Base-by-base conservation (phyloP, 1,284 basidiomycete genomes). In the Athelia sp. region DNA sequence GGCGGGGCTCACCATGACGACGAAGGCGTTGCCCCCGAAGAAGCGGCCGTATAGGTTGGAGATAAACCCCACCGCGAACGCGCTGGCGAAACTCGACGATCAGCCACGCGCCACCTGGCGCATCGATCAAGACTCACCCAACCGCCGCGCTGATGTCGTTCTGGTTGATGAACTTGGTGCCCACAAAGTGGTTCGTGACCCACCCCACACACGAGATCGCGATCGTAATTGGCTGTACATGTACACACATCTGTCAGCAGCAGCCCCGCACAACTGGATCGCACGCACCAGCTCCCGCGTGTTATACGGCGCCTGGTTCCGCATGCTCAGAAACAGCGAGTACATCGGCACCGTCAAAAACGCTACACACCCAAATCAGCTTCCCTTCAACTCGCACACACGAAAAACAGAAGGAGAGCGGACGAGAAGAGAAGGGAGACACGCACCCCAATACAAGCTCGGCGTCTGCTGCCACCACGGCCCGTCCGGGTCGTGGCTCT, bases 31-130 rank as follows among this genome's bases (percentile, higher is more conserved):
- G 1, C 88, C 87, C 29, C 78, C 74, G 63, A 89, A 87, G 66
- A 93, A 78, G 38, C 89, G 81, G 10, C 88, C 90, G 55, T 91
- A 95, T 11, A 93, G 44, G 64, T 94, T 94, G 29, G 92, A 81
- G 36, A 93, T 71, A 47, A 93, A 71, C 8, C 93, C 92, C 36
- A 95, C 91, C 1, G 83, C 82, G 57, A 96, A 89, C 1, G 90
- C 88, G 26, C 86, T 79, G 47, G 55, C 64, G 51, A n/a, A n/a
- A n/a, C n/a, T n/a, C 32, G 34, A 22, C 53, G 51, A 52, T 47
- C 26, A 21, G 15, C n/a, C 6, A 21, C 36, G n/a, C 4, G n/a
- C 36, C n/a, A 4, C 6, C 6, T n/a, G 36, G 15, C 6, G 15
- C 6, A 9, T 32, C 43, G 24, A 42, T 14, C 38, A 42, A 32